phyloP scores from a whole-genome alignment of 306 rosid species.

The Cicer yamashitae region DNA sequence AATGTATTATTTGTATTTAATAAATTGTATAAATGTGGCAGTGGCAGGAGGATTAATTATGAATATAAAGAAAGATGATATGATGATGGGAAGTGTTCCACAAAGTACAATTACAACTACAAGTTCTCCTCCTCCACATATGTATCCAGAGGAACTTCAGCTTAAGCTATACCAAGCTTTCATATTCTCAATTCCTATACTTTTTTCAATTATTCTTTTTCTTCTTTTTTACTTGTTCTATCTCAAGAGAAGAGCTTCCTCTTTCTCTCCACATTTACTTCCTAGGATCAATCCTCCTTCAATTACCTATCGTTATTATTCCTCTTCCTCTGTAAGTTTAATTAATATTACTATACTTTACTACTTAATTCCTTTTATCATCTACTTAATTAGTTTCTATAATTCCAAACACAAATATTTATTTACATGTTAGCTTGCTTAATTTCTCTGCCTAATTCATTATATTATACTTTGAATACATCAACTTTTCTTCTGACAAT shows the following conservation, averaged over 20 bases:
- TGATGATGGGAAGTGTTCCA: constrained; percentile 53
- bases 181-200: constrained; percentile 92
- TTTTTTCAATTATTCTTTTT: constrained; percentile 81
- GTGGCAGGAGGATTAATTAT: constrained; percentile 4
- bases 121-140: constrained; percentile 67
- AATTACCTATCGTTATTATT: constrained; percentile 43
- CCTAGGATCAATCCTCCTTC: constrained; percentile 49
- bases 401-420: no score
- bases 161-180: constrained; percentile 92
- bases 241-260: constrained; percentile 81
- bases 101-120: constrained; percentile 54
- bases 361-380: no score
- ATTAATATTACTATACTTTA: no score
- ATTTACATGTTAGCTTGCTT: no score
- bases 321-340: constrained; percentile 49
- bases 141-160: constrained; percentile 81
- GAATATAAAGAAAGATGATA: constrained; percentile 14
- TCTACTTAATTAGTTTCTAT: no score
- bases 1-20: not conserved
- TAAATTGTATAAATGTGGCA: not conserved
- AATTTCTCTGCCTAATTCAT: no score
- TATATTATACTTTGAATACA: no score
- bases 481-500: no score
- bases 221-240: constrained; percentile 82
- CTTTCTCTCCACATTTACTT: constrained; percentile 50